A percentile compares a stretch with the other conserved stretches of the same genome.
Evolutionary conservation across 495 filamentous ascomycete genomes (phyloP).

Genomic region (Penicillium macrosclerotiorum): DNA sequence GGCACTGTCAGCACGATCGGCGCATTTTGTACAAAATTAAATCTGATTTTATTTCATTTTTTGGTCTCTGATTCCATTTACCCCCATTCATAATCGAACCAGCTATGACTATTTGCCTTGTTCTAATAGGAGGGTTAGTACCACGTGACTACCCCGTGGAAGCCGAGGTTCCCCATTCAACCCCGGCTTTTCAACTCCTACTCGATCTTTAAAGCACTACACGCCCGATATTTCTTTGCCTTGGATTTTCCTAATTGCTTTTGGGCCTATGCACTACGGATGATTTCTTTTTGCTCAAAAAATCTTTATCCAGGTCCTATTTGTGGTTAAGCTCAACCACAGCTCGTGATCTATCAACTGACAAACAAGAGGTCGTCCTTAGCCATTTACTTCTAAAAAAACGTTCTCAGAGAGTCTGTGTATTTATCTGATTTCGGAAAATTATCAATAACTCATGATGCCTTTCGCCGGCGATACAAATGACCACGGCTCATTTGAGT

Average conservation of each 20-base stretch:
- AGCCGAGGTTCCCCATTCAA: slow-evolving; percentile 19
- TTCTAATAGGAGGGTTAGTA: neutral
- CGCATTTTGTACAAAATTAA: slow-evolving; percentile 38
- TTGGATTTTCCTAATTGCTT: too few species aligned
- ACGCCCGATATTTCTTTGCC: neutral
- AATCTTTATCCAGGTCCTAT: neutral
- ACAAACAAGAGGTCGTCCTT: too few species aligned
- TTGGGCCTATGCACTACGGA: neutral
- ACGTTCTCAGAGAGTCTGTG: neutral
- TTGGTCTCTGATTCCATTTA: too few species aligned
- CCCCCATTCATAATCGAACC: neutral
- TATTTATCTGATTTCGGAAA: neutral
- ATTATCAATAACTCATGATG: neutral
- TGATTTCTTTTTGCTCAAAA: neutral
- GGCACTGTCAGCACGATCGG: slow-evolving; percentile 38
- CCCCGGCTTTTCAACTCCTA: neutral
- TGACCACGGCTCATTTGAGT: slow-evolving; percentile 7
- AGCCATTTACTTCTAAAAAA: neutral
- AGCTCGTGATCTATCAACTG: too few species aligned
- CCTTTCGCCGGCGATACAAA: slow-evolving; percentile 6
- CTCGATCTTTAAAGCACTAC: neutral
- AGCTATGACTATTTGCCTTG: too few species aligned
- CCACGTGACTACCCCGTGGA: slow-evolving; percentile 14
- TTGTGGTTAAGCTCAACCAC: neutral
- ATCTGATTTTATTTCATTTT: slow-evolving; percentile 28